Conservation (phyloP, 352 stramenopile genomes). For the Phytophthora brassicae region DNA sequence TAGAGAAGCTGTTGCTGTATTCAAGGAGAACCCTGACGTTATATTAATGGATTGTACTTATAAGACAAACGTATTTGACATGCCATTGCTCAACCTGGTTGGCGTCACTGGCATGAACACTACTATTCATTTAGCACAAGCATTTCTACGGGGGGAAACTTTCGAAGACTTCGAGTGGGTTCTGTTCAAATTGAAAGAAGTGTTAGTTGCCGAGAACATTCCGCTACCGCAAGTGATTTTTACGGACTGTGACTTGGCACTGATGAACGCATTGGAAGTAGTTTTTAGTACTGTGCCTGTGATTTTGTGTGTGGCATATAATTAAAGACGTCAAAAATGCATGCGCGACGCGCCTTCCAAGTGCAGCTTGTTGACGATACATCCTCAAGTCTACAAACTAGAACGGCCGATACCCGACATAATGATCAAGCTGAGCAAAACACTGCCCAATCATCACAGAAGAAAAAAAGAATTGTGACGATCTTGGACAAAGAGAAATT, state of each 20-base stretch:
- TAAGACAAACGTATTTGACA: slow-evolving; percentile 22
- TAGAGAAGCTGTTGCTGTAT: slow-evolving; percentile 10
- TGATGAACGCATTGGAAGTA: slow-evolving; percentile 3
- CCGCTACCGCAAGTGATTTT: slow-evolving; percentile 1
- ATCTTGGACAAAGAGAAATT: too few species aligned
- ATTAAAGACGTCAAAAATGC: too few species aligned
- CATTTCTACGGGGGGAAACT: slow-evolving; percentile 1
- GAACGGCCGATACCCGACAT: too few species aligned
- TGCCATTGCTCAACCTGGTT: slow-evolving; percentile 28
- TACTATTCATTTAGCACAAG: slow-evolving; percentile 24
- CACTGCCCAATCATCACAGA: too few species aligned
- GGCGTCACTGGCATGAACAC: slow-evolving; percentile 26
- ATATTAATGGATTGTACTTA: slow-evolving; percentile 32
- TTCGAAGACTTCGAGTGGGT: slow-evolving; percentile 5
- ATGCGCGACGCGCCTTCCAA: too few species aligned
- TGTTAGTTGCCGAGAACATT: not conserved
- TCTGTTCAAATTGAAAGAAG: not conserved
- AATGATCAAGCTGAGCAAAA: too few species aligned
- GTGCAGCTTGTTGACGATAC: too few species aligned
- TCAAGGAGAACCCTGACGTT: slow-evolving; percentile 9
- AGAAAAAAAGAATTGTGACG: too few species aligned
- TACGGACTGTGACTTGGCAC: not conserved
- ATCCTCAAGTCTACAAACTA: too few species aligned
- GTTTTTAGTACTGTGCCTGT: not conserved
- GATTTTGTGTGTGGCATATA: slow-evolving; percentile 13